Evolutionary conservation across 306 rosid species (phyloP), one percentile per base, ranked within the genome.

Genomic region (Parietaria judaica): DNA sequence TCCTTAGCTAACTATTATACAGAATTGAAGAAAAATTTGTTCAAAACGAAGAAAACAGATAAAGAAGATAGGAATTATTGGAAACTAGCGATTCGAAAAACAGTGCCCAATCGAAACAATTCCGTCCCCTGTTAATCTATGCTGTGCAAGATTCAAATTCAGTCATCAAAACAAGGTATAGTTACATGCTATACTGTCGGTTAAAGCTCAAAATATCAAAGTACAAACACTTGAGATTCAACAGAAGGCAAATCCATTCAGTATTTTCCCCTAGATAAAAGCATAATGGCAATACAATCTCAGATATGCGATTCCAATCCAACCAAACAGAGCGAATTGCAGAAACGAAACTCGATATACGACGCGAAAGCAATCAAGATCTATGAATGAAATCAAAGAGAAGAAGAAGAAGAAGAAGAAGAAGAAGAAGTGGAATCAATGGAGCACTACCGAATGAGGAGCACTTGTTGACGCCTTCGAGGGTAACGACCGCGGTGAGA

Each of bases 381-480:
- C 86, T 71, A 76, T 14, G 36, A 60, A 34, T 12, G 57, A 68
- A 51, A 2, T 7, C 36, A 11, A 62, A 14, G 12, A 23, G 51
- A 43, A 36, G 36, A 39, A 46, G 8, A 8, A 7, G 8, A 55
- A 75, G 36, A 3, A 35, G 31, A 61, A 9, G 14, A 51, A 58
- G 15, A 62, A 54, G 14, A 39, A 54, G 47, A 55, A 75, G 36
- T 5, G 38, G 31, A 61, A 34, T 31, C 56, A 1, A 36, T 60
- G 46, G 49, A 76, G 87, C 84, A 23, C 31, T 23, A 92, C 99
- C 99, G 58, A 94, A 84, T 61, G 99, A 88, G 73, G 99, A 89
- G 81, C 99, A 94, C 82, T 94, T 88, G 86, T 94, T 94, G 95
- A 89, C 99, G 82, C 99, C 99, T 86, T 94, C 99, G 61, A 94